Evolutionary conservation across 345 rosid genomes (phyloP), one percentile per base, ranked within the genome.

Genomic region (Corchorus capsularis): DNA sequence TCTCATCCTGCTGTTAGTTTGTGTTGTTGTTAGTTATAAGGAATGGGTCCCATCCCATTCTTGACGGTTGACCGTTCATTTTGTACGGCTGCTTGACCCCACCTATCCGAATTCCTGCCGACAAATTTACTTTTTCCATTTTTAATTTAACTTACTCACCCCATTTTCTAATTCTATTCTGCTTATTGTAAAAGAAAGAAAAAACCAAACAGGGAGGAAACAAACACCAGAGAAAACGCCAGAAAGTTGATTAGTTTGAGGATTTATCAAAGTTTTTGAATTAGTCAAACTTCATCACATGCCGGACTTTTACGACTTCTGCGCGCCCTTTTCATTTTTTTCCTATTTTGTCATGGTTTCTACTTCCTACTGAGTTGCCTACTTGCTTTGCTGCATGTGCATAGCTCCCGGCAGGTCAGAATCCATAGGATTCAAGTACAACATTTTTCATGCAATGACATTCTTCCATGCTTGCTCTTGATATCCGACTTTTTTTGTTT

Each of bases 51-150:
- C n/a, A 11, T 3, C 82, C 53, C 78, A 54, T 79, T 53, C 64
- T 50, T 34, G 83, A 81, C 87, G 56, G 85, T 84, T 87, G 90
- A 87, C 90, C 84, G 85, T 76, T 81, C 70, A 17, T 64, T 69
- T 12, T 75, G 71, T 65, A 64, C 78, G 83, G 73, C 52, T 63
- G 3, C 70, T 11, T 0, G 77, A 66, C 76, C 82, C 86, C 17
- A 79, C 83, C 16, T 34, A 55, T 69, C 85, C 32, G 11, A 49
- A 46, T 19, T 73, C 52, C 70, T 84, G 86, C 89, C 89, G 89
- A 86, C 89, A 79, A 13, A 2, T 22, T 85, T 73, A 20, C 57
- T 47, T 74, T 45, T 50, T 27, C 71, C 3, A 13, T 67, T 12
- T 46, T 27, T 27, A 27, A 27, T 0, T 27, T 27, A 27, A 27